Evolutionary conservation across 371 early-diverging fungal species (phyloP), one percentile per base, ranked within the genome.

Genomic region (Mucor circinelloides): DNA sequence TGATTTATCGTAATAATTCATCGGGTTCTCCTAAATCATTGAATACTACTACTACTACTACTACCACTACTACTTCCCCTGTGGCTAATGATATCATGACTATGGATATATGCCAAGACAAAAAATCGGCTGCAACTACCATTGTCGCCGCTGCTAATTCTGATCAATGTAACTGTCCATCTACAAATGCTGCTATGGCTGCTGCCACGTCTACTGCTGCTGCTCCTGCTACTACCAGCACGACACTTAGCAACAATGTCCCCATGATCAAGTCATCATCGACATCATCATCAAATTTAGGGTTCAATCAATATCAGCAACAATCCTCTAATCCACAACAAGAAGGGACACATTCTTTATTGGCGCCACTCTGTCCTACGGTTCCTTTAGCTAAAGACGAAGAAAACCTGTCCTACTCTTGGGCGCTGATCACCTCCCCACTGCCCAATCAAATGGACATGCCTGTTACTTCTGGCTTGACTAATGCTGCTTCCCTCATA

Each of bases 401-500:
- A 40, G 66, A 70, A 58, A 40, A 62, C 40, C 27, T 61, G 58
- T 64, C 72, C 64, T 48, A 67, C 58, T 66, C 71, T 5, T 76
- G 70, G 74, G 76, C 76, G 25, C 48, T 72, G 63, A 65, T 73
- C 58, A 71, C 70, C 31, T 71, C 74, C n/a, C 67, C 73, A 27
- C 25, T 58, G 2, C 1, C 54, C 54, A 72, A 67, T 54, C 64
- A 72, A 19, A 34, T 52, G n/a, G 59, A 68, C 15, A 30, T 69
- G 13, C 40, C 58, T 63, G 34, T 27, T n/a, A 21, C 27, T 6
- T 30, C 23, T 63, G 7, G 10, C 5, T 36, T 36, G 36, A 36
- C 36, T 8, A 25, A 25, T 50, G 21, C 50, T 25, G 21, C 25
- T n/a, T 17, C 36, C 23, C 32, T 28, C 31, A 30, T 57, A n/a